Base-by-base conservation (phyloP, 768 basidiomycete genomes). In the Lactarius indigo region DNA sequence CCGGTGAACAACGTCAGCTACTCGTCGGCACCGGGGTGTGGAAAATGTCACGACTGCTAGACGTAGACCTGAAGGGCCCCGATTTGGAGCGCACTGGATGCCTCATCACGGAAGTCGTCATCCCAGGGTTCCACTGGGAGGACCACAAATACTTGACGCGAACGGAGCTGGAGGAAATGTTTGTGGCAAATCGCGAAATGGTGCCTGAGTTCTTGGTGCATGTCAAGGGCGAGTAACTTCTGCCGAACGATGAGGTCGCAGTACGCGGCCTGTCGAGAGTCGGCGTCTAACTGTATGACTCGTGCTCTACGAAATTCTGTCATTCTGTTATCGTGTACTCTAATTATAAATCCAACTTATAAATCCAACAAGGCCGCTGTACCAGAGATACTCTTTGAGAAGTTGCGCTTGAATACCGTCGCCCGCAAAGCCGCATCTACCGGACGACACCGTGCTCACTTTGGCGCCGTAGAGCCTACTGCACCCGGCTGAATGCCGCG, bases 101-200 rank as follows among this genome's bases (percentile, higher is more conserved):
- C 68, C 73, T 88, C 63, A 85, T 88, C 68, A 83, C 81, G 20
- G 85, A 87, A 75, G 81, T 87, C 5, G 84, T 86, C n/a, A 80
- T 85, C 13, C 85, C 85, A 1, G 84, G 83, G 3, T 84, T 85
- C 69, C 71, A 78, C 42, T 84, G 81, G 82, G 80, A 81, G 60
- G 84, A 84, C 69, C 84, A 85, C 68, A 61, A 74, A 23, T 85
- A 78, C 67, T 69, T 85, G 73, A 78, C 76, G n/a, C 65, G 47
- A 66, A 65, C 71, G 28, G 78, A 62, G 30, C 69, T 84, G 68
- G 61, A 76, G 52, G 68, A 72, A 28, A 63, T 84, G 31, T 81
- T 80, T 68, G 69, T 65, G 31, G 77, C 73, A 6, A 75, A 72
- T 7, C 68, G 75, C 56, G 72, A 72, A 44, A 64, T 68, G 35